Conservation (phyloP, 2,329 filamentous ascomycete genomes). For the Fusarium sp. region DNA sequence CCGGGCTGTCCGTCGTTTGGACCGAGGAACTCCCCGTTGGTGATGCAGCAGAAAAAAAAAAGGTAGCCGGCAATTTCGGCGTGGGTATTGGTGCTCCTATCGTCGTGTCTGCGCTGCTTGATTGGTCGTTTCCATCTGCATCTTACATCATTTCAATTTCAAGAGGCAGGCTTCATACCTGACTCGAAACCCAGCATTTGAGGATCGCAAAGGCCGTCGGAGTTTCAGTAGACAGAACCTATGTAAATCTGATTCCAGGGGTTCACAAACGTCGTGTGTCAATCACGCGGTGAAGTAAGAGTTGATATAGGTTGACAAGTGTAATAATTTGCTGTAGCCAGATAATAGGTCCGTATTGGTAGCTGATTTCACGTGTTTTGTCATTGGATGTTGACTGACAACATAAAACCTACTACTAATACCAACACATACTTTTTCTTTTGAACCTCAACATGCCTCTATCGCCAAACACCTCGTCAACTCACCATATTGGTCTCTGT, state of each 20-base stretch:
- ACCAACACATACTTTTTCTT: background rate
- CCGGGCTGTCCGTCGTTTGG: background rate
- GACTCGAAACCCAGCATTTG: constrained; percentile 8
- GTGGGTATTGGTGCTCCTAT: constrained; percentile 4
- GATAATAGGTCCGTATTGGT: background rate
- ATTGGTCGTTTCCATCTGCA: background rate
- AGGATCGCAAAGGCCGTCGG: background rate
- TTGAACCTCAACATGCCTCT: background rate
- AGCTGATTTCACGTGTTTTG: background rate
- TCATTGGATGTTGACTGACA: background rate
- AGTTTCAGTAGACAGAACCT: background rate
- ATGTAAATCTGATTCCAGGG: background rate
- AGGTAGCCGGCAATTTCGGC: background rate
- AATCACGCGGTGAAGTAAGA: background rate
- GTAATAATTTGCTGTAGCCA: background rate
- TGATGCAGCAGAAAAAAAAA: background rate
- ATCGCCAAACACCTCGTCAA: background rate
- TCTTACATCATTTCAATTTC: constrained; percentile 21
- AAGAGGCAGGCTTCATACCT: constrained; percentile 9
- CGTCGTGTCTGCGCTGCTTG: background rate
- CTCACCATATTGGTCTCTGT: background rate
- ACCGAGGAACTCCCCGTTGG: background rate
- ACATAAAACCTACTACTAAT: background rate
- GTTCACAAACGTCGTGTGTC: background rate
- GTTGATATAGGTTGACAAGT: background rate